Evolutionary conservation across 352 stramenopile genomes (phyloP).

Genomic region (Phytopythium ostracodes): DNA sequence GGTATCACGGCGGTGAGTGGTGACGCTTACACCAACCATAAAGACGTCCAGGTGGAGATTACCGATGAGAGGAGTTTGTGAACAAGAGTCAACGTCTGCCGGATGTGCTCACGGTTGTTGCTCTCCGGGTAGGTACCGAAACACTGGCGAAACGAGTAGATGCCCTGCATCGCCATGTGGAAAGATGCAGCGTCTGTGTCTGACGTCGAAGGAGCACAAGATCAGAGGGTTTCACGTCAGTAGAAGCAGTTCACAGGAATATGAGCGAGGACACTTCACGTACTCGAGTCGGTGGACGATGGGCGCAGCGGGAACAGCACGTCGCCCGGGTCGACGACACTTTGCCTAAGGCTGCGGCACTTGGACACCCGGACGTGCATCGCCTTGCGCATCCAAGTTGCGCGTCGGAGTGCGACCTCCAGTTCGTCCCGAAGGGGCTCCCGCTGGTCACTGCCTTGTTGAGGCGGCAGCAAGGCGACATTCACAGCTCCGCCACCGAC

Average conservation of each 20-base stretch:
- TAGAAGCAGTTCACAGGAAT: neutral
- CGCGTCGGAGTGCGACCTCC: neutral
- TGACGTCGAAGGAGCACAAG: neutral
- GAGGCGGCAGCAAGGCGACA: neutral
- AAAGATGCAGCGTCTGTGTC: neutral
- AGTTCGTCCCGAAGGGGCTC: constrained; percentile 1
- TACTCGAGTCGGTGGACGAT: neutral
- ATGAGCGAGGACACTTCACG: neutral
- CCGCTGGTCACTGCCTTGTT: neutral
- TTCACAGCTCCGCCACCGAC: neutral
- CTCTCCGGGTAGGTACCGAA: constrained; percentile 19
- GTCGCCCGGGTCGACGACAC: neutral
- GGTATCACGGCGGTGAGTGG: neutral
- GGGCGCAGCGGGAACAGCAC: neutral
- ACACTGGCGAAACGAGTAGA: constrained; percentile 21
- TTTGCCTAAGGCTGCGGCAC: neutral
- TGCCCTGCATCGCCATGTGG: constrained; percentile 22
- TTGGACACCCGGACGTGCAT: neutral
- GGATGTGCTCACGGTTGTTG: constrained; percentile 18
- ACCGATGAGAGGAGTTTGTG: constrained; percentile 13
- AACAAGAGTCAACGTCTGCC: constrained; percentile 11
- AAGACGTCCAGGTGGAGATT: neutral
- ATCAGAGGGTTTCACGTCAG: too few species aligned
- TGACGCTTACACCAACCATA: neutral
- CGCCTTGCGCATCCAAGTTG: neutral